Percentiles rank a stretch among this genome's conserved stretches.
Conservation (phyloP, 139 green algal species). For the Chlorella sp. region DNA sequence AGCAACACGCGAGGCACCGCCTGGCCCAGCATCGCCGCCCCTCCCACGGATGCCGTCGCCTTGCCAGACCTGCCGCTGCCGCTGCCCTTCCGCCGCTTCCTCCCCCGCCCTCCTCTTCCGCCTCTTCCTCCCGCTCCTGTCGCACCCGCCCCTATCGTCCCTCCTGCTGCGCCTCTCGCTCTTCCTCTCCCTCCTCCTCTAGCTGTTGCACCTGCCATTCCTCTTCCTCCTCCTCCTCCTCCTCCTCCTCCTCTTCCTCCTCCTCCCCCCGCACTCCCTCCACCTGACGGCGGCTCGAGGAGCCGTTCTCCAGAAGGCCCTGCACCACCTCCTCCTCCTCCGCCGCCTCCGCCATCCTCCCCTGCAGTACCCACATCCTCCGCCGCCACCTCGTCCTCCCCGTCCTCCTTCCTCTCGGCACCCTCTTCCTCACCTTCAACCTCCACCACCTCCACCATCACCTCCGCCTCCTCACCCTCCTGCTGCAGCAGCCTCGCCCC, state of each 20-base stretch:
- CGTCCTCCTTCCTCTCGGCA: too few species aligned
- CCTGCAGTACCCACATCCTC: not conserved
- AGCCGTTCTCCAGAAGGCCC: too few species aligned
- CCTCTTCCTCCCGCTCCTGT: not conserved
- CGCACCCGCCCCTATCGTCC: not conserved
- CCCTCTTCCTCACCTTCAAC: too few species aligned
- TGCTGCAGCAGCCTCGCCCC: not conserved
- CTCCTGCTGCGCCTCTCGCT: not conserved
- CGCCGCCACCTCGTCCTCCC: not conserved
- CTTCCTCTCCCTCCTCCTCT: not conserved
- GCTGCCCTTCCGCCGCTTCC: not conserved
- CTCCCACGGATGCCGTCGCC: not conserved
- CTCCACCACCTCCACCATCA: too few species aligned
- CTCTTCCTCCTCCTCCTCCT: not conserved
- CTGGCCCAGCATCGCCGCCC: not conserved
- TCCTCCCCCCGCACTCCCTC: not conserved
- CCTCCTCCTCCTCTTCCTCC: not conserved
- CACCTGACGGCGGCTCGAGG: not conserved
- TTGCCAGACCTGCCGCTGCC: not conserved
- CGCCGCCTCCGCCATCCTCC: too few species aligned
- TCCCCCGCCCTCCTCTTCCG: too few species aligned
- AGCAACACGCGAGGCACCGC: too few species aligned
- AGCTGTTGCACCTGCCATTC: not conserved
- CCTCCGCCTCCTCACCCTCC: too few species aligned
- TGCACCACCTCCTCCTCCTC: conserved; percentile 4